Conservation (phyloP, 768 basidiomycete species). For the Chiua virens region DNA sequence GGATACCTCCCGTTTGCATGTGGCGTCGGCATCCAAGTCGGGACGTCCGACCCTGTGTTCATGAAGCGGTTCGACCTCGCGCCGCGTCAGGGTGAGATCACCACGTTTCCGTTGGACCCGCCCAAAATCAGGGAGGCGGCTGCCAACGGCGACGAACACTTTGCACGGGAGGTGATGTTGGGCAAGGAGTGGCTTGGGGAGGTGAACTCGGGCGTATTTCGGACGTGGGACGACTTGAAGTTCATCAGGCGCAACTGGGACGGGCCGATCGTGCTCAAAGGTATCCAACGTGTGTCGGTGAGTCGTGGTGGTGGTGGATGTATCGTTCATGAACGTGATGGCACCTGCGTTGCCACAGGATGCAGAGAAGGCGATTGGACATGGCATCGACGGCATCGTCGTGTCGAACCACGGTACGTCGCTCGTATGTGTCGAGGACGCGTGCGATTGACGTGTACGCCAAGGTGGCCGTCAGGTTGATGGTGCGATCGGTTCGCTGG, state of each 20-base stretch:
- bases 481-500: slow-evolving; percentile 74
- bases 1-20: slow-evolving; percentile 67
- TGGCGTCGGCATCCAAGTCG: slow-evolving; percentile 66
- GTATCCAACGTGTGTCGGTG: slow-evolving; percentile 66
- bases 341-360: slow-evolving; percentile 31
- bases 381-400: slow-evolving; percentile 45
- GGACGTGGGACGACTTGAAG: slow-evolving; percentile 69
- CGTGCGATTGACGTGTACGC: background rate
- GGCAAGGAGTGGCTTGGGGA: slow-evolving; percentile 66
- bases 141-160: slow-evolving; percentile 48
- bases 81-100: slow-evolving; percentile 37
- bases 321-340: background rate
- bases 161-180: slow-evolving; percentile 38
- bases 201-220: slow-evolving; percentile 59
- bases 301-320: slow-evolving; percentile 6
- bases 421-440: background rate
- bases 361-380: slow-evolving; percentile 48
- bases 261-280: slow-evolving; percentile 75
- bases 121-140: slow-evolving; percentile 41
- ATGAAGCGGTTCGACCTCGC: slow-evolving; percentile 57
- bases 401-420: slow-evolving; percentile 42
- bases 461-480: slow-evolving; percentile 77
- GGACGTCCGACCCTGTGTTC: slow-evolving; percentile 74
- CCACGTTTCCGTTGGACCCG: slow-evolving; percentile 62
- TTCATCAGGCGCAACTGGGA: slow-evolving; percentile 75